Evolutionary conservation across 805 yeast genomes (phyloP).

Genomic region (Monosporozyma solicola): DNA sequence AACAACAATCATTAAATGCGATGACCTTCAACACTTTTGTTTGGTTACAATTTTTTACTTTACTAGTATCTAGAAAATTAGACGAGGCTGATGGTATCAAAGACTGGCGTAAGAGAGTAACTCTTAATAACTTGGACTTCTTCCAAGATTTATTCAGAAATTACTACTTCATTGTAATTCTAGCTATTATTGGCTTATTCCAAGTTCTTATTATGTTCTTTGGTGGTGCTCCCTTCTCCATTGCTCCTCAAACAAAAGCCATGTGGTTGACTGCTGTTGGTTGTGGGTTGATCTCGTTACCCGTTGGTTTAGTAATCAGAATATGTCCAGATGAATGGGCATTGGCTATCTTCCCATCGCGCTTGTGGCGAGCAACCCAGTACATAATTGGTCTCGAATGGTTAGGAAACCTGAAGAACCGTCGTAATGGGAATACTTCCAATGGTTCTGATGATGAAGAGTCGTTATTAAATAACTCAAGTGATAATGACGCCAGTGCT

Average conservation of each 20-base stretch:
- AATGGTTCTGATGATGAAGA: constrained; percentile 21
- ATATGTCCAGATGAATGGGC: constrained; percentile 77
- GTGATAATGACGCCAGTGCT: constrained; percentile 22
- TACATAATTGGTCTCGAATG: constrained; percentile 23
- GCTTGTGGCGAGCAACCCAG: neutral
- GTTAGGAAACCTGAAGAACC: constrained; percentile 7
- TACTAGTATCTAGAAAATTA: constrained; percentile 81
- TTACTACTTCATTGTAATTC: constrained; percentile 69
- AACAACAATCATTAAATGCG: constrained; percentile 57
- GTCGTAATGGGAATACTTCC: neutral
- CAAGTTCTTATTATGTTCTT: constrained; percentile 90
- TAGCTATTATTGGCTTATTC: constrained; percentile 65
- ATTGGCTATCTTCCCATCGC: constrained; percentile 48
- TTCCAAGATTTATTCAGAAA: constrained; percentile 76
- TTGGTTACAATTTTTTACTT: constrained; percentile 94
- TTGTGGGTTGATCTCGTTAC: constrained; percentile 74
- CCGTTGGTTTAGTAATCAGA: constrained; percentile 69
- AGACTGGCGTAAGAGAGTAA: constrained; percentile 48
- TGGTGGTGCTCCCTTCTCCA: constrained; percentile 92
- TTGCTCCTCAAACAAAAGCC: constrained; percentile 67
- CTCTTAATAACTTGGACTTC: constrained; percentile 64
- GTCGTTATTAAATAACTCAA: constrained; percentile 14
- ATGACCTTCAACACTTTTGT: constrained; percentile 93
- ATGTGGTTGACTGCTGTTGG: constrained; percentile 87
- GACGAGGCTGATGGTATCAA: constrained; percentile 75